phyloP scores from a whole-genome alignment of 495 filamentous ascomycete genomes.

The Annulohypoxylon moriforme region DNA sequence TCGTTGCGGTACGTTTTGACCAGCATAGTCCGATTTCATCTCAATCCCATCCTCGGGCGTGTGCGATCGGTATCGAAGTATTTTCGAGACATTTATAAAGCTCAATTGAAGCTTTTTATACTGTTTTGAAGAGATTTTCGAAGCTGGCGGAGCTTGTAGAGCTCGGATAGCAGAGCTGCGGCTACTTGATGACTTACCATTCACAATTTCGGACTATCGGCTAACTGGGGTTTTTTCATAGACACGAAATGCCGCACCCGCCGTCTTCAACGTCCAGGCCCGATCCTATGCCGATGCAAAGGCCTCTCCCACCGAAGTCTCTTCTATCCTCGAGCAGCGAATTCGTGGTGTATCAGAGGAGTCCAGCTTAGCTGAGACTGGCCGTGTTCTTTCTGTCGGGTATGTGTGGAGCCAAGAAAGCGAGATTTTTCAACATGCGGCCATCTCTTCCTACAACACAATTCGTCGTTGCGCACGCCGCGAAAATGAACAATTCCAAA shows the following conservation, averaged over 20 bases:
- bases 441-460: constrained; percentile 14
- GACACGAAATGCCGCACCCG: constrained; percentile 88
- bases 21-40: constrained; percentile 53
- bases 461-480: not conserved
- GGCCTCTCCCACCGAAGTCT: constrained; percentile 96
- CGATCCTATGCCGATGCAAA: constrained; percentile 96
- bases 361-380: constrained; percentile 95
- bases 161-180: constrained; percentile 50
- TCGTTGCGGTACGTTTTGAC: constrained; percentile 86
- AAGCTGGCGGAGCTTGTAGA: constrained; percentile 48
- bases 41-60: constrained; percentile 52
- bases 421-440: constrained; percentile 46
- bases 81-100: constrained; percentile 40
- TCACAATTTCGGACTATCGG: constrained; percentile 55
- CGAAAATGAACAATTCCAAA: not conserved
- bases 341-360: constrained; percentile 98
- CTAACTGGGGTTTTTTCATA: constrained; percentile 63
- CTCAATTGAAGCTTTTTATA: constrained; percentile 61
- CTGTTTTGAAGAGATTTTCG: constrained; percentile 34
- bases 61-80: constrained; percentile 52
- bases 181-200: constrained; percentile 34
- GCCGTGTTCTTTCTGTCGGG: constrained; percentile 98
- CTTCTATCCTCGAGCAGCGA: constrained; percentile 98
- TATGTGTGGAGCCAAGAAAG: constrained; percentile 72
- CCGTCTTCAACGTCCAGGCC: constrained; percentile 78